These are phyloP conservation scores for Cyberlindnera maclurae DNA, from an alignment of 805 yeast genomes.

Conservation along the genomic window DNA sequence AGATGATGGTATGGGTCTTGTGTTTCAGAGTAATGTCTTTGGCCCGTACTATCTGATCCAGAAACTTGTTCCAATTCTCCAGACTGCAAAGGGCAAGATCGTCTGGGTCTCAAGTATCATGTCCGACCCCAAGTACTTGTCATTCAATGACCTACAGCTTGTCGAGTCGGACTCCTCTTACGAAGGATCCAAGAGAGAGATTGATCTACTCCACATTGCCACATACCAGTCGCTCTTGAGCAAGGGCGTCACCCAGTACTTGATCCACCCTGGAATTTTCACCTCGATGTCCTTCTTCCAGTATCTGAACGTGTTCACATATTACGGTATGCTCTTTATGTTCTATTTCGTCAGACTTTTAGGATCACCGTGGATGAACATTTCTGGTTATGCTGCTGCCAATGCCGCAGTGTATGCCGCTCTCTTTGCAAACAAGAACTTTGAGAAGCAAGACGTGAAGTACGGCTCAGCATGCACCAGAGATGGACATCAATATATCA, in stretches of 20 bases:
- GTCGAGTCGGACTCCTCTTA: slow-evolving; percentile 60
- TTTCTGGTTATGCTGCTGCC: slow-evolving; percentile 85
- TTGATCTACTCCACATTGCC: slow-evolving; percentile 76
- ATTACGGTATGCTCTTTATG: slow-evolving; percentile 76
- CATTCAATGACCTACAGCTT: slow-evolving; percentile 70
- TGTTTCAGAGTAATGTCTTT: slow-evolving; percentile 94
- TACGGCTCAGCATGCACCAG: slow-evolving; percentile 68
- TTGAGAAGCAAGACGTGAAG: slow-evolving; percentile 43
- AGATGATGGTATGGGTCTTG: slow-evolving; percentile 73
- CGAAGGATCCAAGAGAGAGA: slow-evolving; percentile 85
- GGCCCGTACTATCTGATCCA: slow-evolving; percentile 87
- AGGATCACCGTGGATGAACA: slow-evolving; percentile 88
- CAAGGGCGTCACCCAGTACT: slow-evolving; percentile 59
- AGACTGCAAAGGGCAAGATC: slow-evolving; percentile 51
- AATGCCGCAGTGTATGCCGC: slow-evolving; percentile 76
- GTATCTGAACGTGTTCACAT: slow-evolving; percentile 70
- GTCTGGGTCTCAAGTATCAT: slow-evolving; percentile 85
- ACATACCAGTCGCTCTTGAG: slow-evolving; percentile 46
- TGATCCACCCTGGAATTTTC: slow-evolving; percentile 93
- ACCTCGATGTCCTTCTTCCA: slow-evolving; percentile 73
- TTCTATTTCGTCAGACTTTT: slow-evolving; percentile 75
- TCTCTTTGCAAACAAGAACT: slow-evolving; percentile 39
- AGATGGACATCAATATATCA: slow-evolving; percentile 60
- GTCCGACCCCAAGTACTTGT: slow-evolving; percentile 68
- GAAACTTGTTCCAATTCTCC: slow-evolving; percentile 49